Conservation (phyloP, 2,329 filamentous ascomycete genomes). For the Sclerotinia nivalis region DNA sequence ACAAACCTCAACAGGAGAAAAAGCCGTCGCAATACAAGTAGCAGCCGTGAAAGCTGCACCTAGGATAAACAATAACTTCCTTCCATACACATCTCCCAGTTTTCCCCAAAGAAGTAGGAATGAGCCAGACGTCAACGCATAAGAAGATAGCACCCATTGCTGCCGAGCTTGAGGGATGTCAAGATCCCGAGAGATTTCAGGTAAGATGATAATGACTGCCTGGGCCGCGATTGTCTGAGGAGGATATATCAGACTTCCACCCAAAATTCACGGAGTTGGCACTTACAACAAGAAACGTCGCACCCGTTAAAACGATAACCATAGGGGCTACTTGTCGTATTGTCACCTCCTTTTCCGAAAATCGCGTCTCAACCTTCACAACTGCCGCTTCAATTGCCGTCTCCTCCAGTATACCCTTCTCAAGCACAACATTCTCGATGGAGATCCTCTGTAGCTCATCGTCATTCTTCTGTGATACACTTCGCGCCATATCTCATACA, state of each 20-base stretch:
- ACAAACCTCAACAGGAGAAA: slow-evolving; percentile 65
- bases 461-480: not conserved
- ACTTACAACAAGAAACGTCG: slow-evolving; percentile 36
- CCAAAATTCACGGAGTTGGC: too few relatives aligned
- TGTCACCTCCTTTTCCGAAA: slow-evolving; percentile 29
- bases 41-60: slow-evolving; percentile 61
- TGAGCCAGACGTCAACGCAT: slow-evolving; percentile 49
- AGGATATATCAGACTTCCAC: not conserved
- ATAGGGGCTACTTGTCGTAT: slow-evolving; percentile 36
- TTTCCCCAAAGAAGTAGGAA: slow-evolving; percentile 53
- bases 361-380: slow-evolving; percentile 20
- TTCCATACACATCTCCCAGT: slow-evolving; percentile 53
- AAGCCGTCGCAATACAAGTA: slow-evolving; percentile 60
- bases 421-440: slow-evolving; percentile 4
- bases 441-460: not conserved
- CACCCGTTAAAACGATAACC: slow-evolving; percentile 34
- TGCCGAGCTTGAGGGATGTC: slow-evolving; percentile 38
- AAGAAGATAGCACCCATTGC: slow-evolving; percentile 43
- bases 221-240: slow-evolving; percentile 37
- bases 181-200: slow-evolving; percentile 33
- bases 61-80: slow-evolving; percentile 48
- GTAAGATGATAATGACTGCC: slow-evolving; percentile 58
- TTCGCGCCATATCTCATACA: not conserved
- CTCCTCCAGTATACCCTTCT: slow-evolving; percentile 7
- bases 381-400: not conserved